Base-by-base conservation (phyloP, 768 basidiomycete genomes). In the Podaxis sp. region DNA sequence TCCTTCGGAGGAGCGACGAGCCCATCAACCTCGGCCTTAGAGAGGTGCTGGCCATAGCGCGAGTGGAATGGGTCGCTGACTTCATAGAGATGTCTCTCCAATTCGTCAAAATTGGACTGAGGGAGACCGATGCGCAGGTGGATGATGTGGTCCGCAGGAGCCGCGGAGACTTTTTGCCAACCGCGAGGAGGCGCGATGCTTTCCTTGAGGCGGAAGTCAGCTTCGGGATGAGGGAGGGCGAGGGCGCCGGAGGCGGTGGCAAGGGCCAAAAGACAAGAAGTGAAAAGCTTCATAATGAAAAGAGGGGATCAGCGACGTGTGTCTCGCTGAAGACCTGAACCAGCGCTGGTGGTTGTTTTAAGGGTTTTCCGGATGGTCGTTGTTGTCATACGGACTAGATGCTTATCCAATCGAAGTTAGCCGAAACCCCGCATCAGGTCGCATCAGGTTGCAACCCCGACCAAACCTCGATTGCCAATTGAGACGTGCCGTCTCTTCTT, bases 11-110 rank as follows among this genome's bases (percentile, higher is more conserved):
- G 90, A 20, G 84, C 78, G 56, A 90, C 80, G 50, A 90, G 75
- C 1, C 69, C 77, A 50, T 90, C 87, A 2, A 87, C 86, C 65
- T 91, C 83, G 58, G 82, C 84, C 71, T 87, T 88, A 60, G 87
- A 81, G 44, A 91, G 72, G 69, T 85, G 77, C 20, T 77, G 74
- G 0, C 85, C 86, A 66, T 86, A 87, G 38, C 82, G 82, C 30
- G 69, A 64, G 61, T 87, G 85, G 50, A 71, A 71, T 0, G 86
- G 87, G 67, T 87, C 77, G 67, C 84, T 86, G n/a, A 86, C 76
- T 70, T 87, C 82, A 70, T 76, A 82, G 4, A 88, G 71, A 50
- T 83, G 81, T 40, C 80, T 71, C 67, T 87, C 84, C 58, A 87
- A 69, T 26, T 72, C 68, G 44, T 71, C 66, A 66, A 86, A 86